Conservation (phyloP, 768 basidiomycete species). For the Amanita jacksonii region DNA sequence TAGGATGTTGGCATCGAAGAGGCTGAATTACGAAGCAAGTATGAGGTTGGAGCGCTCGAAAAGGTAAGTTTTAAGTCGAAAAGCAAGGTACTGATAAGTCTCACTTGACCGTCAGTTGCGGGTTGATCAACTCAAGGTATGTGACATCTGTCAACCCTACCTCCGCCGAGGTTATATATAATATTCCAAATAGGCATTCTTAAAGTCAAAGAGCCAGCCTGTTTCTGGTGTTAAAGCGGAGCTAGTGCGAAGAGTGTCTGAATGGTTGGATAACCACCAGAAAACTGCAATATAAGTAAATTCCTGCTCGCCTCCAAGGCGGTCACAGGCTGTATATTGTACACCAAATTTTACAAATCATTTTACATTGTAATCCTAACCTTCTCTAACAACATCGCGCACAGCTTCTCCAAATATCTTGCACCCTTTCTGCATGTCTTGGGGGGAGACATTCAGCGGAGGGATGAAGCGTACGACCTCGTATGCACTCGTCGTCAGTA, state of each 20-base stretch:
- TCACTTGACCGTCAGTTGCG: slow-evolving; percentile 39
- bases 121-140: slow-evolving; percentile 71
- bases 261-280: slow-evolving; percentile 45
- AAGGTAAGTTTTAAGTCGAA: slow-evolving; percentile 42
- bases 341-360: background rate
- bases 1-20: slow-evolving; percentile 62
- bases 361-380: slow-evolving; percentile 17
- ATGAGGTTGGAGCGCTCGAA: slow-evolving; percentile 44
- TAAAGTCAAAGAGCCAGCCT: slow-evolving; percentile 53
- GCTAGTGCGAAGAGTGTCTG: slow-evolving; percentile 52
- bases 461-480: slow-evolving; percentile 92
- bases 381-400: slow-evolving; percentile 51
- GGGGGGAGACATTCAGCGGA: slow-evolving; percentile 68
- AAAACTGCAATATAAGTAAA: background rate
- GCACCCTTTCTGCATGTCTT: slow-evolving; percentile 64
- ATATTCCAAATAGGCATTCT: slow-evolving; percentile 45
- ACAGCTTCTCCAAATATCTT: slow-evolving; percentile 62
- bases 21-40: slow-evolving; percentile 62
- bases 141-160: slow-evolving; percentile 13
- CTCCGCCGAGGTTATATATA: slow-evolving; percentile 8
- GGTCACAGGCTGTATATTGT: background rate
- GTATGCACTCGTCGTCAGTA: slow-evolving; percentile 85
- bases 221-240: slow-evolving; percentile 68
- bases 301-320: background rate
- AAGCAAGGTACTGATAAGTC: slow-evolving; percentile 2